Conservation (phyloP, 2,329 filamentous ascomycete species). For the Alternaria angustiovoidea region DNA sequence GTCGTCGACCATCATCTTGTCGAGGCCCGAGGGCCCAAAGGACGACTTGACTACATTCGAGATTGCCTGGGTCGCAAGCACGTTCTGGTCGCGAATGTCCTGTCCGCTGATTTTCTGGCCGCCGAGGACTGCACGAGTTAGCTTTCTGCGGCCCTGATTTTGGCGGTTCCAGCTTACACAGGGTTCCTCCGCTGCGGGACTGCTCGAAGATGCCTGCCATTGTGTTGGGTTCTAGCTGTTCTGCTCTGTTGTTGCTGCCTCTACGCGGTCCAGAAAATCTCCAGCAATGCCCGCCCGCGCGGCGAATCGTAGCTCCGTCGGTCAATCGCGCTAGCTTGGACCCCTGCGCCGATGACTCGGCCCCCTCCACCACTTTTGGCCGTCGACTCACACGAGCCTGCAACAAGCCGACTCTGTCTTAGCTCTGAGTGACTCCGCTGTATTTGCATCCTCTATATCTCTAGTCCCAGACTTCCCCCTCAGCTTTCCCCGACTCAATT, state of each 20-base stretch:
- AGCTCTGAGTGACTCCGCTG: constrained; percentile 14
- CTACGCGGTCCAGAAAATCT: constrained; percentile 41
- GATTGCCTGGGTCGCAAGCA: constrained; percentile 94
- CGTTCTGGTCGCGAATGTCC: constrained; percentile 98
- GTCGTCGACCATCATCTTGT: constrained; percentile 99
- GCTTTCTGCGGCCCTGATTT: constrained; percentile 8
- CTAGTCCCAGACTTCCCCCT: no score
- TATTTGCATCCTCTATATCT: constrained; percentile 7
- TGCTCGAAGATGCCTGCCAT: constrained; percentile 98
- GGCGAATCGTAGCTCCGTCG: constrained; percentile 35
- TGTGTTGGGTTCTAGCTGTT: constrained; percentile 43
- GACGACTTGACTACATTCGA: constrained; percentile 99
- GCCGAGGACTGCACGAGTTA: constrained; percentile 73
- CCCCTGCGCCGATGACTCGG: constrained; percentile 38
- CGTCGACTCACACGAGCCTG: constrained; percentile 33
- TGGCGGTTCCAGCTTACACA: constrained; percentile 67
- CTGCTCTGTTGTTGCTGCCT: constrained; percentile 41
- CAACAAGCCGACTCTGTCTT: constrained; percentile 26
- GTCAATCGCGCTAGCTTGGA: constrained; percentile 24
- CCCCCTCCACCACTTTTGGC: constrained; percentile 40
- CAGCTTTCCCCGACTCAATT: constrained; percentile 1
- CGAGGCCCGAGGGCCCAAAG: constrained; percentile 93
- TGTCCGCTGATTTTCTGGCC: constrained; percentile 96
- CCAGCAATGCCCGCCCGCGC: constrained; percentile 27
- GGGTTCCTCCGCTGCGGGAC: constrained; percentile 87